Base-by-base conservation (phyloP, 805 yeast genomes). In the Candida boidinii region DNA sequence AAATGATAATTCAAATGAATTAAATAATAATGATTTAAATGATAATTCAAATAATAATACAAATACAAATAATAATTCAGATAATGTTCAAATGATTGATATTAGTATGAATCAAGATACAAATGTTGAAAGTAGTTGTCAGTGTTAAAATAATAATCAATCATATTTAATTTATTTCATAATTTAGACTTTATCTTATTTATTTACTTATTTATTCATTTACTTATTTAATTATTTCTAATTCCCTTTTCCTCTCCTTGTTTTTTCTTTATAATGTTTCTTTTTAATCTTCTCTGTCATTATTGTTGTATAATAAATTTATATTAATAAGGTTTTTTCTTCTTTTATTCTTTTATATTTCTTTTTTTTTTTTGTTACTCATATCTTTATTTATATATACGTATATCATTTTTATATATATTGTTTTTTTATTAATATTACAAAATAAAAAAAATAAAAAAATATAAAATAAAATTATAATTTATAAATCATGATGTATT, bases 81-180 rank as follows among this genome's bases (percentile, higher is more conserved):
- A 45, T 27, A 52, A 50, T 17, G 51, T 60, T 23, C 68, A 66
- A 33, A 59, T 67, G 29, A 67, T 68, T 36, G 70, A 68, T 41
- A 62, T 68, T 26, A 51, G 63, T 7, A 56, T 63, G 25, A 50
- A 54, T 17, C 62, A 57, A 17, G 50, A 52, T 25, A 28, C 28
- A 13, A 51, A 49, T 21, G 59, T 60, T 31, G 52, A 51, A 32
- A 51, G 57, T 21, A 42, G 58, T 22, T 67, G 73, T 37, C 67
- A 60, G 39, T 64, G 70, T 44, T 64, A 39, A 48, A 29, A 5
- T 12, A 21, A 54, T 56, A 24, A 45, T 36, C 21, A 50, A 57
- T 29, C 30, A 8, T 22, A 13, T 10, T 21, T 22, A 10, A 15
- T 20, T 21, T 29, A 14, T 4, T 16, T 22, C 2, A 10, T 20